Percentiles rank a stretch among this genome's conserved stretches.
phyloP scores from a whole-genome alignment of 1,139 yeast genomes.

The Pichia cactophila region DNA sequence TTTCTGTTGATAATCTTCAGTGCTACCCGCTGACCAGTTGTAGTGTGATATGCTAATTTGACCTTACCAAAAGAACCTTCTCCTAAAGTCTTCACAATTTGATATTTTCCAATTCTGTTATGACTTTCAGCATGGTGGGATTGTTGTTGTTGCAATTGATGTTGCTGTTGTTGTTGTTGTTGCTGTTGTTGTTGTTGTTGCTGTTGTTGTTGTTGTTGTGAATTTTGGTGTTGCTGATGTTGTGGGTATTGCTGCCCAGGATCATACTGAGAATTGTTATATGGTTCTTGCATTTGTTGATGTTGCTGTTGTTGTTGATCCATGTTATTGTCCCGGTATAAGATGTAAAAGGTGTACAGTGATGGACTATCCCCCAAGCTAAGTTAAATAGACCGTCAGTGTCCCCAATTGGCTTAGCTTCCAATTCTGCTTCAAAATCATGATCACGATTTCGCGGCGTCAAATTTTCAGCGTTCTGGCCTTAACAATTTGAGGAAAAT shows the following conservation, averaged over 20 bases:
- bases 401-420: no score
- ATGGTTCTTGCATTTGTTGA: constrained; percentile 4
- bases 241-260: not conserved
- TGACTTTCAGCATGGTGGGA: not conserved
- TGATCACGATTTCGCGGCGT: no score
- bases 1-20: constrained; percentile 89
- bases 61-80: constrained; percentile 98
- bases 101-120: constrained; percentile 78
- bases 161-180: constrained; percentile 4
- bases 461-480: no score
- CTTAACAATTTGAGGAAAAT: no score
- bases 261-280: not conserved
- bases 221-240: not conserved
- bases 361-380: not conserved
- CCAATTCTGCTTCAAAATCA: no score
- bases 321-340: not conserved
- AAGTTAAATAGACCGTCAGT: no score
- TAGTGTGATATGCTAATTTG: constrained; percentile 85
- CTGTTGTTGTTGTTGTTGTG: constrained; percentile 12
- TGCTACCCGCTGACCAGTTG: constrained; percentile 92
- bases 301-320: constrained; percentile 13
- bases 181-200: constrained; percentile 1
- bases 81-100: constrained; percentile 87
- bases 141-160: constrained; percentile 6
- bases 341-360: not conserved